phyloP scores from a whole-genome alignment of 139 green algal genomes.

The Raphidocelis subcapitata region DNA sequence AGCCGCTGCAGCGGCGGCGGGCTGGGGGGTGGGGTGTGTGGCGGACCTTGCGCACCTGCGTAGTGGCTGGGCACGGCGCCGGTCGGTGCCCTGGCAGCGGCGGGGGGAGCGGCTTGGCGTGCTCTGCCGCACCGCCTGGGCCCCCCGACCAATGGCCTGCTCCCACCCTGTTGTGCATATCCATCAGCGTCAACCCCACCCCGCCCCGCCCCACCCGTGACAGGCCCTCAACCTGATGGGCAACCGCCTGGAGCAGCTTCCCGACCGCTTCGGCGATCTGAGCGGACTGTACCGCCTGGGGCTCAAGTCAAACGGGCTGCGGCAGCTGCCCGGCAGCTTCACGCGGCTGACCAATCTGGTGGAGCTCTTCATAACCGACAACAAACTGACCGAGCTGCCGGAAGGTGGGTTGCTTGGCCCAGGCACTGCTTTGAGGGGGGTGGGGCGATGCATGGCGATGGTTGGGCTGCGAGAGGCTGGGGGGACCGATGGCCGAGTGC shows the following conservation, averaged over 20 bases:
- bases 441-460: no score
- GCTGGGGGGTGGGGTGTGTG: background rate
- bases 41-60: background rate
- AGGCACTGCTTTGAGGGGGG: background rate
- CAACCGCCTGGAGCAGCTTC: conserved; percentile 59
- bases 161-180: background rate
- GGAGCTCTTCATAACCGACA: conserved; percentile 76
- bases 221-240: conserved; percentile 66
- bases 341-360: conserved; percentile 41
- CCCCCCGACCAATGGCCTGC: background rate
- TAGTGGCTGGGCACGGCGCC: background rate
- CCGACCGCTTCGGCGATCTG: conserved; percentile 37
- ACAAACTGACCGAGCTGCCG: conserved; percentile 64
- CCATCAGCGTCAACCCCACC: background rate
- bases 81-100: background rate
- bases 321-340: conserved; percentile 39
- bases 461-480: no score
- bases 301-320: conserved; percentile 51
- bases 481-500: no score
- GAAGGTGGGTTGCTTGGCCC: conserved; percentile 20
- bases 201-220: background rate
- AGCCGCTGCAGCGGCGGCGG: background rate
- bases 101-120: background rate
- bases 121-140: background rate
- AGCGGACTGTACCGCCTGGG: conserved; percentile 26